Base-by-base conservation (phyloP, 2,329 filamentous ascomycete genomes). In the Neoarthrinium moseri region DNA sequence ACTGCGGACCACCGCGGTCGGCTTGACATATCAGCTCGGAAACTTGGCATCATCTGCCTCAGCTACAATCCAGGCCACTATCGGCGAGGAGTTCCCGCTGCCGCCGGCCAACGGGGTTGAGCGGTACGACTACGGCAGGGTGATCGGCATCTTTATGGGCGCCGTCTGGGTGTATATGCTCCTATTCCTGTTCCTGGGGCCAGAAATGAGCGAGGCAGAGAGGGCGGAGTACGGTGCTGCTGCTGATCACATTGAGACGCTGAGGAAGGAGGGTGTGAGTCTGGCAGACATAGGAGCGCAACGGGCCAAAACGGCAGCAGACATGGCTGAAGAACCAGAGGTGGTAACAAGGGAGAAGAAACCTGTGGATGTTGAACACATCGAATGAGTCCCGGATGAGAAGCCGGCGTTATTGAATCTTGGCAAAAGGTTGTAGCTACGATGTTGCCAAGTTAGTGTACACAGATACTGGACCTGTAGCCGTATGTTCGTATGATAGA, bases 101-200 rank as follows among this genome's bases (percentile, higher is more conserved):
- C 73, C 82, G 0, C 69, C 79, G 0, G 77, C 75, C 1, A 62
- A 73, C 15, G 61, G 66, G 1, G 74, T 69, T 0, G 63, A 67
- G 24, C 64, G 86, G 3, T 89, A 86, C 63, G 71, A 89, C 48
- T 95, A 95, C 56, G 89, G 89, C 30, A 84, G 84, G 55, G 89
- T 95, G 8, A 92, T 95, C 52, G 89, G 85, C 60, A 94, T 95
- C 59, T 95, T 96, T 67, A 91, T 96, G 87, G 91, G 77, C 1
- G 89, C 85, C 55, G 89, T 95, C 1, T 95, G 78, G 55, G 76
- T 59, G 20, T 84, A 81, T 48, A 71, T 80, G 15, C 73, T 83
- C 29, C 1, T 81, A 5, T 60, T 89, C 45, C 84, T 83, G 0
- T 63, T 88, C 10, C 33, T 88, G 3, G 86, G 86, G 0, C 78